Percentiles rank a stretch among this genome's conserved stretches.
Evolutionary conservation across 345 rosid genomes (phyloP).

Genomic region (Lepidium didymum): DNA sequence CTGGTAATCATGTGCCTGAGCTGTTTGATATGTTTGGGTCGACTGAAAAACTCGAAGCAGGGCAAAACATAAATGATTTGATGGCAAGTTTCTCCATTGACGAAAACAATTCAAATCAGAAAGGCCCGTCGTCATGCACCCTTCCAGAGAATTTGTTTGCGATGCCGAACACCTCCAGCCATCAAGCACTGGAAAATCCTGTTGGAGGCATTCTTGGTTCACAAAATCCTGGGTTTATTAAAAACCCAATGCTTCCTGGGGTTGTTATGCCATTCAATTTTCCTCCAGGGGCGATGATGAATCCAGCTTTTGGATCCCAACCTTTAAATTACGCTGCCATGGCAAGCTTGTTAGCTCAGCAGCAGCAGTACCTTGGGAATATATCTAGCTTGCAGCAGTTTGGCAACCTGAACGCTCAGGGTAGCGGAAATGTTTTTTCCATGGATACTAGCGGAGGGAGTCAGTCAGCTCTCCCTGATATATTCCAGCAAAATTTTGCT

Average conservation of each 20-base stretch:
- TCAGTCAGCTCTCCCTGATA: slow-evolving; percentile 65
- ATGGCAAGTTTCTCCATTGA: slow-evolving; percentile 63
- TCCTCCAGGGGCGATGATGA: slow-evolving; percentile 59
- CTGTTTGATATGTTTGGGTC: slow-evolving; percentile 64
- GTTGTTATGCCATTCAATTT: slow-evolving; percentile 48
- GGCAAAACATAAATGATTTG: slow-evolving; percentile 49
- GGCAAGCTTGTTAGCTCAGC: slow-evolving; percentile 62
- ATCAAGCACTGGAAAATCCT: slow-evolving; percentile 40
- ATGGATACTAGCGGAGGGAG: slow-evolving; percentile 37
- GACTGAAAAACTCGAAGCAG: slow-evolving; percentile 30
- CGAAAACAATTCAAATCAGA: slow-evolving; percentile 39
- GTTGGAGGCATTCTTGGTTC: slow-evolving; percentile 45
- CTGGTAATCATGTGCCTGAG: slow-evolving; percentile 40
- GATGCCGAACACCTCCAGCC: slow-evolving; percentile 34
- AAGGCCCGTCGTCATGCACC: slow-evolving; percentile 33
- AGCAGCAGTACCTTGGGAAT: slow-evolving; percentile 71
- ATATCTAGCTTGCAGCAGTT: slow-evolving; percentile 70
- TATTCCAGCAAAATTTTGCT: slow-evolving; percentile 64
- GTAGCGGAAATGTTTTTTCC: slow-evolving; percentile 32
- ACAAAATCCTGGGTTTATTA: slow-evolving; percentile 36
- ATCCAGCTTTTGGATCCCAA: slow-evolving; percentile 59
- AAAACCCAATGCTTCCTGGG: slow-evolving; percentile 44
- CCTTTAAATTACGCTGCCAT: slow-evolving; percentile 58
- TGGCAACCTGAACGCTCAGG: slow-evolving; percentile 51
- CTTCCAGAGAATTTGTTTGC: slow-evolving; percentile 42